phyloP scores from a whole-genome alignment of 257 asterid genomes.

The Pogostemon cablin region DNA sequence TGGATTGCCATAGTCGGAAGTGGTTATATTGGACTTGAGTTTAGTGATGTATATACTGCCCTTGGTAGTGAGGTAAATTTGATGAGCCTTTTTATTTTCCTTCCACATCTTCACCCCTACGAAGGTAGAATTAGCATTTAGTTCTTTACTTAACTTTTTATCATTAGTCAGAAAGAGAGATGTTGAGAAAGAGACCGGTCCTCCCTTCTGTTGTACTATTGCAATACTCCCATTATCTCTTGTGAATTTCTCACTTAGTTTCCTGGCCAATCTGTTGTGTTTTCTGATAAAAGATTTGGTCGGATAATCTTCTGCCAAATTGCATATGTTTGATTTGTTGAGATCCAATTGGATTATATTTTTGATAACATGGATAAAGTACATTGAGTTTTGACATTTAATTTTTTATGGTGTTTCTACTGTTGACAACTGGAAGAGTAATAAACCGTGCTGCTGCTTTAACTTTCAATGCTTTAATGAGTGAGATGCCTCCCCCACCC shows the following conservation, averaged over 20 bases:
- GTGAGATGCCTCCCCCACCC: not conserved
- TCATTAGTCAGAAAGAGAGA: not conserved
- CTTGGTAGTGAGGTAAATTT: slow-evolving; percentile 83
- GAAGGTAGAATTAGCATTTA: not conserved
- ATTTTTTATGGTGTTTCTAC: not conserved
- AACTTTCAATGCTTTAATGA: not conserved
- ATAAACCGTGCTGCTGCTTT: not conserved
- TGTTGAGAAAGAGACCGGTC: not conserved
- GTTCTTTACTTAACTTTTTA: slow-evolving; percentile 5
- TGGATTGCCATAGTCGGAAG: slow-evolving; percentile 97
- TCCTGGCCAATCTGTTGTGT: slow-evolving; percentile 2
- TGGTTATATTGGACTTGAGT: slow-evolving; percentile 94
- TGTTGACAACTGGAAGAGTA: not conserved
- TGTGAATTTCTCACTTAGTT: not conserved
- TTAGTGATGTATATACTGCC: slow-evolving; percentile 88
- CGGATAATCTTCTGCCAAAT: not conserved
- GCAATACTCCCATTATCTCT: not conserved
- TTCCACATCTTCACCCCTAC: not conserved
- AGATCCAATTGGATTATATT: not conserved
- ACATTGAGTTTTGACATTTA: not conserved
- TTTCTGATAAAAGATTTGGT: not conserved
- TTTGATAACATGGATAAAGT: not conserved
- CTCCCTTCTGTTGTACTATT: not conserved
- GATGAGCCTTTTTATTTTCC: not conserved
- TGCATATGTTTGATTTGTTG: slow-evolving; percentile 1